Conservation (phyloP, 495 filamentous ascomycete species). For the Penicillium nucicola region DNA sequence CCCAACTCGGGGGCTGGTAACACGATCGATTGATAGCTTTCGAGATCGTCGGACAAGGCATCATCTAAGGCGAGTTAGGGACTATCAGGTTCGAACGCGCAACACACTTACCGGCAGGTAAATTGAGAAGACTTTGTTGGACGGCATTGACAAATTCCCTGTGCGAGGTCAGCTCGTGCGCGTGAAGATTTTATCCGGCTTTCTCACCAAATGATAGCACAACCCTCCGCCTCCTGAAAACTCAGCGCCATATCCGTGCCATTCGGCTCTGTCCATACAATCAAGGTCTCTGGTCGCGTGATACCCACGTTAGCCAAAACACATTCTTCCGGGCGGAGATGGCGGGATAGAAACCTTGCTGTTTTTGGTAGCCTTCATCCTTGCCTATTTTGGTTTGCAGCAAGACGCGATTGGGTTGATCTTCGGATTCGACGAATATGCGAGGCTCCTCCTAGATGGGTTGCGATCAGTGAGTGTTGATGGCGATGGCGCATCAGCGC, state of each 20-base stretch:
- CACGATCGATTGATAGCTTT: conserved; percentile 62
- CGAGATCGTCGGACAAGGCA: conserved; percentile 86
- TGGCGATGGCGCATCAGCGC: conserved; percentile 5
- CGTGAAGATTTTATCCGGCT: conserved; percentile 1
- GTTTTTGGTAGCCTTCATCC: conserved; percentile 97
- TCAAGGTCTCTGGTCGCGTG: conserved; percentile 74
- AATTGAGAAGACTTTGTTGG: conserved; percentile 62
- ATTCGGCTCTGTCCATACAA: conserved; percentile 91
- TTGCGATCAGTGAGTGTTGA: conserved; percentile 4
- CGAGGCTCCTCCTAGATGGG: conserved; percentile 68
- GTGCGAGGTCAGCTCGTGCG: conserved; percentile 10
- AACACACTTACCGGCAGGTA: conserved; percentile 45
- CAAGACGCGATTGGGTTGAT: conserved; percentile 75
- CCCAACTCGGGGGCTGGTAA: conserved; percentile 76
- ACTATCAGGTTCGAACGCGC: neutral
- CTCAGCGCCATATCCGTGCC: conserved; percentile 96
- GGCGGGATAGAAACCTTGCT: conserved; percentile 69
- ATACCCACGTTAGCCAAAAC: conserved; percentile 22
- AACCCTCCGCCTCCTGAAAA: conserved; percentile 97
- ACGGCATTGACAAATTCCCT: conserved; percentile 91
- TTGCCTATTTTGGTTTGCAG: conserved; percentile 86
- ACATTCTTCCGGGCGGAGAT: conserved; percentile 1
- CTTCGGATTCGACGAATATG: conserved; percentile 91
- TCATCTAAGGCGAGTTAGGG: conserved; percentile 58
- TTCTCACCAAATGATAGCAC: conserved; percentile 80